Evolutionary conservation across 306 rosid species (phyloP).

Genomic region (Potentilla sterilis): DNA sequence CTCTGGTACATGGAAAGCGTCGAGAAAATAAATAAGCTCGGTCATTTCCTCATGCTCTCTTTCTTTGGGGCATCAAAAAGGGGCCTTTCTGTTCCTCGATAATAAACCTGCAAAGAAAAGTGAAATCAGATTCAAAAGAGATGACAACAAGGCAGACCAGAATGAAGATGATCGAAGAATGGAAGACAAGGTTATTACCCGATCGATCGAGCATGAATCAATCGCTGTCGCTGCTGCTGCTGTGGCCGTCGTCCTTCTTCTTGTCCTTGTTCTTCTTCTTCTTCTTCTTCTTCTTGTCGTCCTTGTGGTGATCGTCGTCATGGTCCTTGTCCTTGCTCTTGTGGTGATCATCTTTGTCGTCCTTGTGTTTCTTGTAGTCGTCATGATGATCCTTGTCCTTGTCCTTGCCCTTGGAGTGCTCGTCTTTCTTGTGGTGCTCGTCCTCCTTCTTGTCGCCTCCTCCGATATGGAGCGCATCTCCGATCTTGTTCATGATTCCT

Average conservation of each 20-base stretch:
- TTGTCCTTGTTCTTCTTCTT: conserved; percentile 13
- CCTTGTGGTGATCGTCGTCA: not conserved
- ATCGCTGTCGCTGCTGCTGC: conserved; percentile 29
- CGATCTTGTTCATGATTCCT: conserved; percentile 19
- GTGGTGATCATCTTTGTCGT: not conserved
- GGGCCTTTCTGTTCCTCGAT: not conserved
- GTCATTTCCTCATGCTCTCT: not conserved
- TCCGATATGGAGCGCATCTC: conserved; percentile 23
- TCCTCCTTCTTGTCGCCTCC: not conserved
- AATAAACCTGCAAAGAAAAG: not conserved
- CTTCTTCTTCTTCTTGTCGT: not conserved
- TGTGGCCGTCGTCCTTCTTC: not conserved
- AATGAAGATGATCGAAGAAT: too few relatives aligned
- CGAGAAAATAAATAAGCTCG: not conserved
- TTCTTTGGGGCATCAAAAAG: not conserved
- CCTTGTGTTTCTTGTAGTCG: not conserved
- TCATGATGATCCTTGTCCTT: not conserved
- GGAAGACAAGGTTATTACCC: too few relatives aligned
- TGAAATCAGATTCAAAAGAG: not conserved
- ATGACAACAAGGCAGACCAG: too few relatives aligned
- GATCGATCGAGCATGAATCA: not conserved
- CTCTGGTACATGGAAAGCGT: not conserved
- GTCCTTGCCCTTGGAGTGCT: not conserved
- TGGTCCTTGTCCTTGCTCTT: conserved; percentile 5
- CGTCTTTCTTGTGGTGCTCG: not conserved